Base-by-base conservation (phyloP, 1,284 basidiomycete species). In the Malassezia globosa region DNA sequence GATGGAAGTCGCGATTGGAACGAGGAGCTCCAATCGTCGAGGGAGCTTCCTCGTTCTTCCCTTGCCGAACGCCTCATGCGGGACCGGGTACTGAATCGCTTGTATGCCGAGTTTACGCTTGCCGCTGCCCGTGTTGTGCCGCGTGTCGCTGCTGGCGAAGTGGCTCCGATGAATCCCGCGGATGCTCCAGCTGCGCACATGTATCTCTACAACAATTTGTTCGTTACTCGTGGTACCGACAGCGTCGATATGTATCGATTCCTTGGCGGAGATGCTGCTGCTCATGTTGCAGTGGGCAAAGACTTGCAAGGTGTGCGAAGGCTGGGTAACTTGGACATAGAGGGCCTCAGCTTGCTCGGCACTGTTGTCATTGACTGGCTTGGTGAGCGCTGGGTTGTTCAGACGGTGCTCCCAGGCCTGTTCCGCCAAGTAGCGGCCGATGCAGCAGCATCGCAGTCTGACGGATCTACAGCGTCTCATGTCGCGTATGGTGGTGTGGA, bases 1-100 rank as follows among this genome's bases (percentile, higher is more conserved):
- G 78, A 78, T 46, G 73, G 72, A 18, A 75, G 77, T 4, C 72
- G 78, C 46, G 78, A 80, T 63, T 80, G 78, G 78, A 79, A 79
- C 64, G 78, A 79, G 59, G 78, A 80, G 71, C 74, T 79, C 31
- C 76, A 77, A 55, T 75, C 76, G 31, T 74, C 76, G 55, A 72
- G 75, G 43, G 78, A 79, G 66, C 66, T 79, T 31, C 77, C 78
- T 10, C 70, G 72, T 48, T 61, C 66, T 23, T 74, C 67, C 14
- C 74, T 77, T 48, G 73, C 75, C 46, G 78, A 79, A 59, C 71
- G 77, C 13, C 74, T 78, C 23, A 65, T 78, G 56, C 69, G 78
- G 31, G 78, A 79, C 58, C 75, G 77, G 51, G 74, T 78, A 60
- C 69, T 77, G 38, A 75, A 75, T 56, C 76, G 78, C 58, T 72